Evolutionary conservation across 176 grass and related monocot genomes (phyloP).

Genomic region (Avena insularis): DNA sequence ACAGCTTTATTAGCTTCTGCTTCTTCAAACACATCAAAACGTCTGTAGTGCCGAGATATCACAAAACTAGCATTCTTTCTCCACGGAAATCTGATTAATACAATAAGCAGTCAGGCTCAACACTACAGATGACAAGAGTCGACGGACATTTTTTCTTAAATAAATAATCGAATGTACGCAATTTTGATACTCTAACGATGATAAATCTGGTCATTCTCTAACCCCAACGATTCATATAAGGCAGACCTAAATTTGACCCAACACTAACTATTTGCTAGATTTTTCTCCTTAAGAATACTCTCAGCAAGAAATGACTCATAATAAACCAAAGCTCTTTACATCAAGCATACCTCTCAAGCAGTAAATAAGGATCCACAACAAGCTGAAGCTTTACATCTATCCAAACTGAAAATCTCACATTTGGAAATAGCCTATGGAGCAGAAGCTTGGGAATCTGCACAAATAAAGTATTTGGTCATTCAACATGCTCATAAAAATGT

Average conservation of each 20-base stretch:
- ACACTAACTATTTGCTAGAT: no score
- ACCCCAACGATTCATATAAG: no score
- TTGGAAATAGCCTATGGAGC: slow-evolving; percentile 96
- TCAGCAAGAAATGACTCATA: not conserved
- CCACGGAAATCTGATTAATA: slow-evolving; percentile 80
- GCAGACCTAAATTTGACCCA: no score
- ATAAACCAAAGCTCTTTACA: slow-evolving; percentile 37
- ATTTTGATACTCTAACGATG: no score
- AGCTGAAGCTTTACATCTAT: slow-evolving; percentile 98
- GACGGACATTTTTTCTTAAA: not conserved
- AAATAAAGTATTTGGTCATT: slow-evolving; percentile 40
- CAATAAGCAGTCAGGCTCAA: slow-evolving; percentile 13
- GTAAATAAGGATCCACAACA: slow-evolving; percentile 75
- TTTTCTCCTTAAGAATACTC: not conserved
- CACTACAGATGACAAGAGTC: not conserved
- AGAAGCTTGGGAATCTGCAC: slow-evolving; percentile 97
- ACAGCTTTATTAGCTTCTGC: slow-evolving; percentile 98
- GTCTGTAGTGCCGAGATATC: slow-evolving; percentile 93
- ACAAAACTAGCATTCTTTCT: slow-evolving; percentile 79
- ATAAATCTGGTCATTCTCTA: no score
- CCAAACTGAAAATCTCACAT: slow-evolving; percentile 89
- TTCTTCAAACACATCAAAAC: slow-evolving; percentile 98
- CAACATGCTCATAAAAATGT: slow-evolving; percentile 8
- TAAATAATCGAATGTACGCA: not conserved
- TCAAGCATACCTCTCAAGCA: slow-evolving; percentile 89